These are phyloP conservation scores for Pleurotus citrinopileatus DNA, from an alignment of 768 basidiomycete species.

Conservation along the genomic window DNA sequence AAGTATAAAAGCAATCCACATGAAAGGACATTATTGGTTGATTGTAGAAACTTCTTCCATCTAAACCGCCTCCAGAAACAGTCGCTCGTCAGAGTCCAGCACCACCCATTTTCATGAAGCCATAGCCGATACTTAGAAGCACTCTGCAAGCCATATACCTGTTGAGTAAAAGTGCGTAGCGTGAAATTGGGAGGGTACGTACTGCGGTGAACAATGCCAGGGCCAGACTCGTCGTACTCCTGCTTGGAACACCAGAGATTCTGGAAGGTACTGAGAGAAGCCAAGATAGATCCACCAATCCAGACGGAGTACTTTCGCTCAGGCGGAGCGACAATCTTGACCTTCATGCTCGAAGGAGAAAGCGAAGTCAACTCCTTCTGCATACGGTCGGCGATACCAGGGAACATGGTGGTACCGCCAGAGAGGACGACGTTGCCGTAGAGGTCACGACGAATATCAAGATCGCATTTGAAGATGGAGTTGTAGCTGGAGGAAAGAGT, in stretches of 20 bases:
- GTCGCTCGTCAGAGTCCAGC: background rate
- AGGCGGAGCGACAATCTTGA: slow-evolving; percentile 91
- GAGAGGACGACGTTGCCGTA: slow-evolving; percentile 59
- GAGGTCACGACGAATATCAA: slow-evolving; percentile 51
- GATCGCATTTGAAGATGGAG: slow-evolving; percentile 52
- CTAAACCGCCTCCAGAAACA: background rate
- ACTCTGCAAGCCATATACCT: slow-evolving; percentile 1
- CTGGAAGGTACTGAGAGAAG: slow-evolving; percentile 92
- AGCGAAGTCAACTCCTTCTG: slow-evolving; percentile 83
- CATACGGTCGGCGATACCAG: slow-evolving; percentile 55
- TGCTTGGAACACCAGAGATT: slow-evolving; percentile 76
- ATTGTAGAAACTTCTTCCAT: slow-evolving; percentile 6
- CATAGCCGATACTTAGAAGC: slow-evolving; percentile 14
- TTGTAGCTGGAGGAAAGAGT: slow-evolving; percentile 39
- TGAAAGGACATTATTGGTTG: slow-evolving; percentile 8
- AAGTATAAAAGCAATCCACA: slow-evolving; percentile 7
- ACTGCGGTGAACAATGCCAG: slow-evolving; percentile 44
- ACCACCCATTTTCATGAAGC: slow-evolving; percentile 2
- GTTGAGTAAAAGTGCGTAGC: background rate
- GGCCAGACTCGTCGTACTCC: slow-evolving; percentile 65
- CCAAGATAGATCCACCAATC: slow-evolving; percentile 85
- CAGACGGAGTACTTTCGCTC: slow-evolving; percentile 96
- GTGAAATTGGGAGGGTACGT: slow-evolving; percentile 22
- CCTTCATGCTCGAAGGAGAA: slow-evolving; percentile 88
- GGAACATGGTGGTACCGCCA: slow-evolving; percentile 56